Evolutionary conservation across 2,329 filamentous ascomycete species (phyloP).

Genomic region (Ceratocystis cacaofunesta): DNA sequence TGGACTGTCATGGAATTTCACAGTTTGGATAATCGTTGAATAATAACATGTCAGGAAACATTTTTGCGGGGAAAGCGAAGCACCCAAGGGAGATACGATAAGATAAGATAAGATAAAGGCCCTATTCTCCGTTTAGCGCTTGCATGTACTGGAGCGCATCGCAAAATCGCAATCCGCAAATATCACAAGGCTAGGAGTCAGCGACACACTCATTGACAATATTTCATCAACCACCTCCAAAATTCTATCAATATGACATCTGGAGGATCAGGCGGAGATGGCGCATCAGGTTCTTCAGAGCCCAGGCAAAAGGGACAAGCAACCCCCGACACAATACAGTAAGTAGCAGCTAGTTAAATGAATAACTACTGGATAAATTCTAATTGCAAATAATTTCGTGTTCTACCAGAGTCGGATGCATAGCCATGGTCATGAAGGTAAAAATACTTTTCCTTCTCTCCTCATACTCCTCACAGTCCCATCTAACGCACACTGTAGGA

Average conservation of each 20-base stretch:
- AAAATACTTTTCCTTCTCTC: neutral
- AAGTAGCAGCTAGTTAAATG: conserved; percentile 24
- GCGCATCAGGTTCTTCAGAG: conserved; percentile 40
- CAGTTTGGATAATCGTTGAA: neutral
- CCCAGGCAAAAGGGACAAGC: conserved; percentile 62
- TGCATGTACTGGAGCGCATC: neutral
- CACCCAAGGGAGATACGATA: neutral
- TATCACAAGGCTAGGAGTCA: conserved; percentile 1
- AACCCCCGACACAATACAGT: conserved; percentile 71
- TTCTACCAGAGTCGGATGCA: conserved; percentile 35
- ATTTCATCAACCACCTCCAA: neutral
- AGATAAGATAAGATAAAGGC: neutral
- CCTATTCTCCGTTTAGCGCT: neutral
- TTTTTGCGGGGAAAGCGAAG: neutral
- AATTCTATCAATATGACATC: conserved; percentile 10
- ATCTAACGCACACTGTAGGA: conserved; percentile 30
- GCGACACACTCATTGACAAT: neutral
- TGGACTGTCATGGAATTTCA: neutral
- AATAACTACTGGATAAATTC: neutral
- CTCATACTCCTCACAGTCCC: neutral
- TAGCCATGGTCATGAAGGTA: conserved; percentile 42
- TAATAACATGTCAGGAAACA: neutral
- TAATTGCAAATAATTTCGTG: neutral
- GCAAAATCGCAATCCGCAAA: conserved; percentile 3
- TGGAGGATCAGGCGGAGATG: conserved; percentile 30